These are phyloP conservation scores for Strigomonas galati DNA, from an alignment of 208 protist species.

Conservation along the genomic window DNA sequence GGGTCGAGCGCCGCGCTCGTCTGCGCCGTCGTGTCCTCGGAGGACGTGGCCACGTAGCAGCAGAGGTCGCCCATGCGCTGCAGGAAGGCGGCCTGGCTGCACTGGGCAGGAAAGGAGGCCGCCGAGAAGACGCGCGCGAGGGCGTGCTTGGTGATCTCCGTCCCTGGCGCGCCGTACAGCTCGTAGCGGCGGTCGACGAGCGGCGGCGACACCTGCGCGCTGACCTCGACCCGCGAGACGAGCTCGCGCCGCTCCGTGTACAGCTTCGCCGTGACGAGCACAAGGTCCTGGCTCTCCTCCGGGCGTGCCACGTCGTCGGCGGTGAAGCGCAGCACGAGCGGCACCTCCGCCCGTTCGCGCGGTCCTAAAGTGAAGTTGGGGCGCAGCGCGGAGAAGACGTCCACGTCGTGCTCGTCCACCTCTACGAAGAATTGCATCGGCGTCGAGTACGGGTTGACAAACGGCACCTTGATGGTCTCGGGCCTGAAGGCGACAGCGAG, in stretches of 20 bases:
- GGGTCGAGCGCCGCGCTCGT: conserved; percentile 78
- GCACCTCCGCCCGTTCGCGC: conserved; percentile 47
- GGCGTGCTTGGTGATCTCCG: conserved; percentile 50
- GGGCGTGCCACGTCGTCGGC: background rate
- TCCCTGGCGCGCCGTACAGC: conserved; percentile 67
- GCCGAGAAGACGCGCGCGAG: conserved; percentile 66
- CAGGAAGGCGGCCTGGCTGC: conserved; percentile 33
- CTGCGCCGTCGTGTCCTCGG: conserved; percentile 44
- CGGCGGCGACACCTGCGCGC: conserved; percentile 53
- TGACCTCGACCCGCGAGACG: conserved; percentile 53
- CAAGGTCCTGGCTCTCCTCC: conserved; percentile 1
- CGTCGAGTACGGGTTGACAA: conserved; percentile 61
- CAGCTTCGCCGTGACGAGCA: conserved; percentile 39
- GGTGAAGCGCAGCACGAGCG: conserved; percentile 47
- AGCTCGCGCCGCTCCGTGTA: conserved; percentile 68
- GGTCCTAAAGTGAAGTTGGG: conserved; percentile 62
- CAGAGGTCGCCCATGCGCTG: conserved; percentile 71
- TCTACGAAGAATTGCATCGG: conserved; percentile 74
- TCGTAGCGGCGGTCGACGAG: conserved; percentile 85
- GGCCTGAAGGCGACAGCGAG: conserved; percentile 55
- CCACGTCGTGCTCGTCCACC: conserved; percentile 26
- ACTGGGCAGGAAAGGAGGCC: conserved; percentile 35
- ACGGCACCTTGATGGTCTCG: conserved; percentile 51
- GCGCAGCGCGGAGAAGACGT: conserved; percentile 37
- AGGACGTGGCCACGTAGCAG: conserved; percentile 38